Evolutionary conservation across 352 stramenopile species (phyloP), one percentile per base, ranked within the genome.

Genomic region (Peronospora belbahrii): DNA sequence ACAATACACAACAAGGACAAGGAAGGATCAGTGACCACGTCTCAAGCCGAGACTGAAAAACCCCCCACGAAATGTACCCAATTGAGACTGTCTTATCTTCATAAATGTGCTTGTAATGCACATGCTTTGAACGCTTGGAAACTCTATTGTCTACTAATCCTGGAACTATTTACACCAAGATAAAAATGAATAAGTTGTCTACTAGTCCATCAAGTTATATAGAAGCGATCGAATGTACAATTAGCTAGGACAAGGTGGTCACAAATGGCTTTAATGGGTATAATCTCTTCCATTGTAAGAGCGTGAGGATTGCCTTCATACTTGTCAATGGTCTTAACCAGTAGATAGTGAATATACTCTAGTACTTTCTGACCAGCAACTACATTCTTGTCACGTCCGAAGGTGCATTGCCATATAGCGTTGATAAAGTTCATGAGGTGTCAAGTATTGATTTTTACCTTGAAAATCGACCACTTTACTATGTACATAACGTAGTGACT

Each of bases 61-160:
- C n/a, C n/a, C n/a, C n/a, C 15, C 22, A 41, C 8, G 14, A 4
- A 42, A 22, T 44, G 2, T 56, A 91, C 80, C 81, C 81, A 43
- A 92, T 89, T 17, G 81, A 89, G 41, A 92, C 76, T 22, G 70
- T 70, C 18, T 83, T 57, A 42, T 89, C 74, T 48, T 89, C 81
- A 39, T 77, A 89, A n/a, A 92, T 73, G 57, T 92, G 77, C 39
- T 87, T 52, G 56, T 92, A 92, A 22, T 65, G 57, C 36, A 89
- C 77, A 28, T 48, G 59, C 42, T 67, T 71, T 22, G 42, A 13
- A 13, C 41, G 24, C 28, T 61, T 24, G 3, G 49, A 20, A n/a
- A n/a, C n/a, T 18, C 23, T 27, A 42, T 18, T 20, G 15, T 48
- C 42, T 10, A 38, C 24, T 23, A 41, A 36, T 10, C 64, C 45